These are phyloP conservation scores for Achaetomiella virescens DNA, from an alignment of 495 filamentous ascomycete species.

Conservation along the genomic window DNA sequence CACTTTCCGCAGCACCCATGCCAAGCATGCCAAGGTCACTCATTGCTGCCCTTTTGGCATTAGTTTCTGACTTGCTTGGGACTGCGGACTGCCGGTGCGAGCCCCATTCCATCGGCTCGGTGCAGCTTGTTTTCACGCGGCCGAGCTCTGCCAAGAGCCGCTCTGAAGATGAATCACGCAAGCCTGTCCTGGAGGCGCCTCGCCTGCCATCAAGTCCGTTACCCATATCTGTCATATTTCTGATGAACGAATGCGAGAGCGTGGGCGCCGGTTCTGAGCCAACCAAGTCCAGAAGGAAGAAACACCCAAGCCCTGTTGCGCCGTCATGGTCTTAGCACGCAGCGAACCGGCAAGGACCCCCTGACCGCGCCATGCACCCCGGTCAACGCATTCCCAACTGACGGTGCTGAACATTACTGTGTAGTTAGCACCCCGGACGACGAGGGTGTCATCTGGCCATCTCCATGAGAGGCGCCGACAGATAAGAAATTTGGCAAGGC, in stretches of 20 bases:
- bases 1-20: too few relatives aligned
- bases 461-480: background rate
- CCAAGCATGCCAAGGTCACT: constrained; percentile 10
- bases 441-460: constrained; percentile 6
- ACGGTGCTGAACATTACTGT: constrained; percentile 2
- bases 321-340: constrained; percentile 20
- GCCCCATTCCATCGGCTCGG: too few relatives aligned
- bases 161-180: too few relatives aligned
- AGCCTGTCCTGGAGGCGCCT: background rate
- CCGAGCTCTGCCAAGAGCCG: too few relatives aligned
- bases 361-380: constrained; percentile 22
- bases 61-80: too few relatives aligned
- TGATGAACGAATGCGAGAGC: constrained; percentile 4
- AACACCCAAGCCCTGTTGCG: constrained; percentile 16
- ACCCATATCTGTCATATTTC: constrained; percentile 5
- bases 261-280: constrained; percentile 10
- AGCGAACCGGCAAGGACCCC: constrained; percentile 19
- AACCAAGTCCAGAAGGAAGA: constrained; percentile 24
- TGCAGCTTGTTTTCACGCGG: too few relatives aligned
- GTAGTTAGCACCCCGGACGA: constrained; percentile 6
- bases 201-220: constrained; percentile 8
- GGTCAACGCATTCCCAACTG: constrained; percentile 11
- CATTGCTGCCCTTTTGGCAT: constrained; percentile 20
- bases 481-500: constrained; percentile 13
- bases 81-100: too few relatives aligned